Base-by-base conservation (phyloP, 2,329 filamentous ascomycete genomes). In the Venturia asperata region DNA sequence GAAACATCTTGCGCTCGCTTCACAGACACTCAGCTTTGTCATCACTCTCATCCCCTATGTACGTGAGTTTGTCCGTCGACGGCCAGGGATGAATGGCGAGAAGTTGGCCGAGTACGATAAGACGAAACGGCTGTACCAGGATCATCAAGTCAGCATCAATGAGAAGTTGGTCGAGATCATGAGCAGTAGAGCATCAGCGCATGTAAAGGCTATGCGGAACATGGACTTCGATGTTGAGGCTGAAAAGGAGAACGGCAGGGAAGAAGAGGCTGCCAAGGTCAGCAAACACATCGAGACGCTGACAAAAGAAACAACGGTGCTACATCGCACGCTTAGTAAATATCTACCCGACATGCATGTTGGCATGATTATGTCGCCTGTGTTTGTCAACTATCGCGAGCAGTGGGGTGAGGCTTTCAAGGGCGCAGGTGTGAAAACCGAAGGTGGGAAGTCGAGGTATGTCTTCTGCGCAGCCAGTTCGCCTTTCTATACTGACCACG, bases 101-200 rank as follows among this genome's bases (percentile, higher is more conserved):
- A 84, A 1, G 70, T 79, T 93, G 78, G 86, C 84, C 43, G 92
- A 96, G 69, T 96, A 96, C 70, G 92, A 97, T 78, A 93, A 91
- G 74, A 87, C 94, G 64, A 88, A 90, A 69, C 84, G 91, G 24
- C 78, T 92, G 10, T 87, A 90, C 69, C 91, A 96, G 72, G 92
- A 97, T 73, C 92, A 97, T 72, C 92, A 96, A 73, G 87, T 87
- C 68, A 92, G 85, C 67, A 96, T 97, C 67, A 91, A 94, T 74
- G 91, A 96, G 72, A 97, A 97, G 74, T 80, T 97, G 0, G 89
- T 96, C 21, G 91, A 96, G 69, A 96, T 97, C 63, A 95, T 97
- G 89, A 88, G 87, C 65, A 86, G 85, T 1, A 85, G 92, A 5
- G 90, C 91, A 1, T 79, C 84, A 4, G 79, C 87, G 7, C 91